These are phyloP conservation scores for Gynostemma pentaphyllum DNA, from an alignment of 306 rosid genomes.

Conservation along the genomic window DNA sequence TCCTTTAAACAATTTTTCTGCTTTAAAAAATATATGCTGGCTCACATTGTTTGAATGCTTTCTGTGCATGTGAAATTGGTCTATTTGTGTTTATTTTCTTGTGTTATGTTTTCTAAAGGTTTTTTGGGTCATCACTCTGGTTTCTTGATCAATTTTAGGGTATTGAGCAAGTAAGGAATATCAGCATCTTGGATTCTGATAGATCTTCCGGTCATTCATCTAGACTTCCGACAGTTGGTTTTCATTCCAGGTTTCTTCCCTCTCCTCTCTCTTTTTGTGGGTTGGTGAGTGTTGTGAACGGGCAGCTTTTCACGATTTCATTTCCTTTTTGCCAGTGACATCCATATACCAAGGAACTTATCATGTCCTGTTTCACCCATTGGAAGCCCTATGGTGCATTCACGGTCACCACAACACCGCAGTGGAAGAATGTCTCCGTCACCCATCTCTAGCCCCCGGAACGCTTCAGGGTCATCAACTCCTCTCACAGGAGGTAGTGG, in stretches of 20 bases:
- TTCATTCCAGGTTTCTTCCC: slow-evolving; percentile 44
- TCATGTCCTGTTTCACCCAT: slow-evolving; percentile 35
- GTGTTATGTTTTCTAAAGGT: not conserved
- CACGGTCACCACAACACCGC: slow-evolving; percentile 27
- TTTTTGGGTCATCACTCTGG: not conserved
- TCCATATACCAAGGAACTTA: slow-evolving; percentile 19
- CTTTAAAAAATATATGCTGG: not conserved
- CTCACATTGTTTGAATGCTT: not conserved
- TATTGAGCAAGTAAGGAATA: slow-evolving; percentile 29
- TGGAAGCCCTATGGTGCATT: slow-evolving; percentile 27
- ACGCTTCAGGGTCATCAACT: slow-evolving; percentile 28
- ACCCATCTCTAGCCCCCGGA: slow-evolving; percentile 33
- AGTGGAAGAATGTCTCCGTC: slow-evolving; percentile 37
- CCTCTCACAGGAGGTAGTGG: slow-evolving; percentile 30
- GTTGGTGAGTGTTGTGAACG: not conserved
- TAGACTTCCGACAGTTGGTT: slow-evolving; percentile 33
- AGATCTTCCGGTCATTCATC: slow-evolving; percentile 24
- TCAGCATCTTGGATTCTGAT: slow-evolving; percentile 36
- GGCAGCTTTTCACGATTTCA: not conserved
- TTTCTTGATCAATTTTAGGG: slow-evolving; percentile 31
- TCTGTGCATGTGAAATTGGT: not conserved
- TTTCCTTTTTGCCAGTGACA: slow-evolving; percentile 17
- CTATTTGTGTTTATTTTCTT: not conserved
- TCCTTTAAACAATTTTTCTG: not conserved
- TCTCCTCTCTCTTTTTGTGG: slow-evolving; percentile 1